These are phyloP conservation scores for Paratinospora sagittata DNA, from an alignment of 164 flowering plant species.

Conservation along the genomic window DNA sequence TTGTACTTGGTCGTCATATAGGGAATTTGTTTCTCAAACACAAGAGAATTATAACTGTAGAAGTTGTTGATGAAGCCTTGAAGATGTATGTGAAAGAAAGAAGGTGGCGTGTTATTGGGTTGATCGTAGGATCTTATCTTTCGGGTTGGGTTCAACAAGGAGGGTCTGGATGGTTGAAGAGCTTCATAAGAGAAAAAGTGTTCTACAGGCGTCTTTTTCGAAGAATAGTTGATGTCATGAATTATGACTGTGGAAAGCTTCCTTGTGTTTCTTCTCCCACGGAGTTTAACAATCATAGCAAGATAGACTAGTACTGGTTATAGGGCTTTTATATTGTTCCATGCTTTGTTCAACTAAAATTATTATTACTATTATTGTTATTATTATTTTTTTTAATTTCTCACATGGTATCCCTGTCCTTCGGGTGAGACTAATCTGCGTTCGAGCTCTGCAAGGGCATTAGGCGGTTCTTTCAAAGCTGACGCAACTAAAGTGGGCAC, in stretches of 20 bases:
- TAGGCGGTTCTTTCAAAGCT: too few relatives aligned
- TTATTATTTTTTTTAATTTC: too few relatives aligned
- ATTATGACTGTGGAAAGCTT: slow-evolving; percentile 9
- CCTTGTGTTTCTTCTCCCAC: not conserved
- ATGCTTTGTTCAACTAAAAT: too few relatives aligned
- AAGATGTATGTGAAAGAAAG: slow-evolving; percentile 19
- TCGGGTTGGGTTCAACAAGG: slow-evolving; percentile 22
- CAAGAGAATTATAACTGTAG: not conserved
- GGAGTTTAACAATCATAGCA: not conserved
- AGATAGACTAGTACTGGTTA: not conserved
- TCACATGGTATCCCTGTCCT: too few relatives aligned
- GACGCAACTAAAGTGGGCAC: too few relatives aligned
- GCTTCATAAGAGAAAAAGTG: slow-evolving; percentile 3
- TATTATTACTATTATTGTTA: too few relatives aligned
- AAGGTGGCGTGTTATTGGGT: slow-evolving; percentile 14
- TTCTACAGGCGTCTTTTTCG: not conserved
- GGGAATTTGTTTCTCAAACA: slow-evolving; percentile 4
- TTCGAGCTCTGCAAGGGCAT: too few relatives aligned
- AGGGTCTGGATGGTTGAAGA: too few relatives aligned
- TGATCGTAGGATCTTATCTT: slow-evolving; percentile 13
- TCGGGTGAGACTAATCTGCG: too few relatives aligned
- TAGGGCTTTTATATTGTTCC: too few relatives aligned
- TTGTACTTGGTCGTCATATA: too few relatives aligned
- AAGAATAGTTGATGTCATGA: not conserved
- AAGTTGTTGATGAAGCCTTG: not conserved